Percentiles rank a stretch among this genome's conserved stretches.
phyloP scores from a whole-genome alignment of 2,329 filamentous ascomycete genomes.

The Botryotinia convoluta region DNA sequence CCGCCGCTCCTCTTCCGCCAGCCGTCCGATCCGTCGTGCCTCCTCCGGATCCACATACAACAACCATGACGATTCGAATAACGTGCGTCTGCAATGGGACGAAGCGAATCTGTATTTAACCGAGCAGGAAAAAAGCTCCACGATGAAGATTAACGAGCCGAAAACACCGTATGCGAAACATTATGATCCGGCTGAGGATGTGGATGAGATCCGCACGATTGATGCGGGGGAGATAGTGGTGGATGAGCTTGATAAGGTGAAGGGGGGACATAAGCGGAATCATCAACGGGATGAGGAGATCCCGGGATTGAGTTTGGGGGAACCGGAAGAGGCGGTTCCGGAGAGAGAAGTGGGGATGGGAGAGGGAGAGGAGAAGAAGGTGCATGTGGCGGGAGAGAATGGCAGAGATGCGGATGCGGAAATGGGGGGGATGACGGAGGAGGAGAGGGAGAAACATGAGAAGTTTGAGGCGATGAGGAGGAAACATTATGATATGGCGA shows the following conservation, averaged over 20 bases:
- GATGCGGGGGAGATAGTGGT: conserved; percentile 70
- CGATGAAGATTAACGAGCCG: conserved; percentile 99
- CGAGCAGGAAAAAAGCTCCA: conserved; percentile 90
- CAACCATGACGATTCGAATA: conserved; percentile 47
- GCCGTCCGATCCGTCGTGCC: conserved; percentile 51
- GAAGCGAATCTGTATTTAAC: conserved; percentile 97
- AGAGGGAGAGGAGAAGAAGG: conserved; percentile 64
- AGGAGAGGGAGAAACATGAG: conserved; percentile 86
- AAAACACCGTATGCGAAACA: conserved; percentile 95
- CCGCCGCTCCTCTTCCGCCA: conserved; percentile 78
- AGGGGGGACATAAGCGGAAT: neutral
- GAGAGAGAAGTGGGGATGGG: conserved; percentile 42
- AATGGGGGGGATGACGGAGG: conserved; percentile 55
- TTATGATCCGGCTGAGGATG: conserved; percentile 87
- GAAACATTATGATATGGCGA: conserved; percentile 98
- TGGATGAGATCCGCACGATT: conserved; percentile 59
- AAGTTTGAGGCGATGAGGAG: conserved; percentile 89
- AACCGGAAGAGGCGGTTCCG: conserved; percentile 74
- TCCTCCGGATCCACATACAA: conserved; percentile 36
- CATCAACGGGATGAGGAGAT: conserved; percentile 68
- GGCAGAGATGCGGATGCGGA: conserved; percentile 48
- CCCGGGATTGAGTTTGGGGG: conserved; percentile 85
- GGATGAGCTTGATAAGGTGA: conserved; percentile 58
- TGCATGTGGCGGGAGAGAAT: conserved; percentile 65
- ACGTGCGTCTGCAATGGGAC: conserved; percentile 89